Base-by-base conservation (phyloP, 2,329 filamentous ascomycete genomes). In the Microdochium nivale region DNA sequence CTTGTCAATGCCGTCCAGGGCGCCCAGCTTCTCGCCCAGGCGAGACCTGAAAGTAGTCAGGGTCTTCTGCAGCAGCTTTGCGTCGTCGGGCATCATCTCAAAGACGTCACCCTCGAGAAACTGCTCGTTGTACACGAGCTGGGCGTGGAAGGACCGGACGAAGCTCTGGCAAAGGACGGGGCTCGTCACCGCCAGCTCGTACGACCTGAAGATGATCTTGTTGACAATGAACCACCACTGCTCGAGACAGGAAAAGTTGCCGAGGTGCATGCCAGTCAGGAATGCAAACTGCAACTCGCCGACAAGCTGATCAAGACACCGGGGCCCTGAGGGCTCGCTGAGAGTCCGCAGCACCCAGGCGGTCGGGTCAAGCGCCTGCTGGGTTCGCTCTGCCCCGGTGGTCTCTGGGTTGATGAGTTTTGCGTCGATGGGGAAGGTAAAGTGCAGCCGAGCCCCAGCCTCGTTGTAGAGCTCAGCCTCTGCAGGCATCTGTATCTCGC, bases 241-340 rank as follows among this genome's bases (percentile, higher is more conserved):
- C 54, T 82, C 78, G 44, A 83, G 68, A 56, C 81, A 84, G 9
- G 78, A 70, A 43, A 77, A 67, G 60, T 83, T 85, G 40, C 77
- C 75, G 1, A 84, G 72, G 51, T 80, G 72, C 61, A 77, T 73
- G 35, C 80, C 81, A 0, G 75, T 76, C 3, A 84, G 59, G 58
- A 78, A 85, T 43, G 75, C 73, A 60, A 84, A 78, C 57, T 85
- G 81, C 2, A 84, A 62, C 60, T 86, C 81, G 47, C 80, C 81
- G 4, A 80, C 62, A 25, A 84, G 64, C 51, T 80, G 75, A 1
- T 68, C 65, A 14, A 21, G 48, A 62, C 21, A 48, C 54, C n/a
- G 24, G 14, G 24, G 46, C 3, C 24, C 24, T 3, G 46, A 19
- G 11, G 46, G 25, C 8, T 60, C 55, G 24, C 67, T 60, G 16